Base-by-base conservation (phyloP, 768 basidiomycete genomes). In the Panaeolus cyanescens region DNA sequence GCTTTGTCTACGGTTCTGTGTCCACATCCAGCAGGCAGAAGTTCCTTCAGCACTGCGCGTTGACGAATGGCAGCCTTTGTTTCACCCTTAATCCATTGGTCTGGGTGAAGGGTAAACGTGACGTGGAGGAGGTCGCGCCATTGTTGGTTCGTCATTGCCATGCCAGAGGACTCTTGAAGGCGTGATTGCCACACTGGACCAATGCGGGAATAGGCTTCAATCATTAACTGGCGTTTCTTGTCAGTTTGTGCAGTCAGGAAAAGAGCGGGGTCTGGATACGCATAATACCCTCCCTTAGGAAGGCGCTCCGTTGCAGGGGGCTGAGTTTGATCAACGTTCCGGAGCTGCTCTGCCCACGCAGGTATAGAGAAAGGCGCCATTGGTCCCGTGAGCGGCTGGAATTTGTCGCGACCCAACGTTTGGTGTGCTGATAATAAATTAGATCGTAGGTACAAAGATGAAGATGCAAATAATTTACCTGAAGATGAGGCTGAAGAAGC, bases 251-350 rank as follows among this genome's bases (percentile, higher is more conserved):
- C 32, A 22, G 32, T 32, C 6, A 59, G 28, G 2, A 59, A 59
- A 19, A 59, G 50, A 32, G 45, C 50, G 13, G 58, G 58, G 19
- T 59, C 58, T 13, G 58, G 58, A 13, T 22, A 59, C 1, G 25
- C 33, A 28, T 59, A 59, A 32, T 19, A n/a, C 13, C 15, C 31
- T 6, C 32, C 39, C 5, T 6, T 7, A 36, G 56, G 20, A 32
- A n/a, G 32, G 17, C 6, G 19, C 25, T 36, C 17, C 10, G 32
- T 17, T 17, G 54, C 20, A 25, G 45, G 45, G 1, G 45, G 25
- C 5, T n/a, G 2, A 10, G 50, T 25, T 1, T 12, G 45, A 31
- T 59, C 58, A 15, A 59, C 58, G 3, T 33, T 15, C 8, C 13
- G 32, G 12, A 59, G 50, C 3, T 22, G 32, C 10, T 42, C 8